A percentile compares a stretch with the other conserved stretches of the same genome.
phyloP scores from a whole-genome alignment of 1,284 basidiomycete genomes.

The Trametes sp. region DNA sequence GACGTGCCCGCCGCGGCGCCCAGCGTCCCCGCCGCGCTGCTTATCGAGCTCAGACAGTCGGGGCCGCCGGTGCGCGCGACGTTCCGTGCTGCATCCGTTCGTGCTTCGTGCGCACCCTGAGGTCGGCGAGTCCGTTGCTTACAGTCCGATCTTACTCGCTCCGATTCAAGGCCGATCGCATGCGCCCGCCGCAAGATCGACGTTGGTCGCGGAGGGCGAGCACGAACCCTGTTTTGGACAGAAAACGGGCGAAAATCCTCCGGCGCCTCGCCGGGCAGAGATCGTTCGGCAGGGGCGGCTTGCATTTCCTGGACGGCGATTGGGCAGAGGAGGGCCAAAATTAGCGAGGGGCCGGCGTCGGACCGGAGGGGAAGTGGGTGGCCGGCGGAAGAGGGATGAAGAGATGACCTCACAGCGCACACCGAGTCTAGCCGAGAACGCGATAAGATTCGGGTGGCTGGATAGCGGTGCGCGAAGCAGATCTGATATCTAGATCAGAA shows the following conservation, averaged over 20 bases:
- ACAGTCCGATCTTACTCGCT: constrained; percentile 9
- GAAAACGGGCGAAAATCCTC: constrained; percentile 2
- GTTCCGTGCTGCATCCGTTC: constrained; percentile 9
- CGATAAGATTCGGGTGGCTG: constrained; percentile 20
- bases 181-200: constrained; percentile 12
- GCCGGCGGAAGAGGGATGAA: constrained; percentile 22
- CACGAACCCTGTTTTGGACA: not conserved
- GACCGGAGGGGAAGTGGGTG: constrained; percentile 8
- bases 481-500: constrained; percentile 12
- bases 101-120: not conserved
- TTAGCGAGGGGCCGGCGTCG: constrained; percentile 15
- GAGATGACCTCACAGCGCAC: constrained; percentile 24
- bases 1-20: not conserved
- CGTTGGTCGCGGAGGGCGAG: not conserved
- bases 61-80: not conserved
- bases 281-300: constrained; percentile 8
- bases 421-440: constrained; percentile 20
- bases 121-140: constrained; percentile 7
- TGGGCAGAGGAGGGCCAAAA: constrained; percentile 9
- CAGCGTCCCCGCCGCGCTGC: not conserved
- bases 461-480: constrained; percentile 17
- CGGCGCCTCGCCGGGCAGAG: constrained; percentile 6
- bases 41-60: not conserved
- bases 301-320: constrained; percentile 1
- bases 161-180: constrained; percentile 20